Base-by-base conservation (phyloP, 805 yeast species). In the Priceomyces melissophilus region DNA sequence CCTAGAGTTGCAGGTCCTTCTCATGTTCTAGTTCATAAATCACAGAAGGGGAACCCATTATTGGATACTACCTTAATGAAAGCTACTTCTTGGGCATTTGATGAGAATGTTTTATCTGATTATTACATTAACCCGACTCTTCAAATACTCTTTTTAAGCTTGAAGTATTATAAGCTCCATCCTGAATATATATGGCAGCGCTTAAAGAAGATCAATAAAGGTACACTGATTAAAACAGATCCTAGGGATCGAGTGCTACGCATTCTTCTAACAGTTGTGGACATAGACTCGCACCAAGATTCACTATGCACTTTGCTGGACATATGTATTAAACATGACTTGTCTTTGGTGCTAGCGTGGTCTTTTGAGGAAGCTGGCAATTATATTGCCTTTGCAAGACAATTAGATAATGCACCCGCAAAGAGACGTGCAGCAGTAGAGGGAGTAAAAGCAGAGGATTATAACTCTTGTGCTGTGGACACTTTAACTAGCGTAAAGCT, bases 1-100 rank as follows among this genome's bases (percentile, higher is more conserved):
- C 39, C 32, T 15, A 35, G 33, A 43, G 41, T 38, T 4, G 35
- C 30, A 35, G 49, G 49, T 2, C 44, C 36, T 32, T 43, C 34
- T 23, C 39, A 37, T 36, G 69, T 82, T 0, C 71, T 75, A 32
- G 86, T 84, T 3, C 76, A 81, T 32, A 76, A 78, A 30, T 71
- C 83, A 0, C 93, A 86, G 55, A 78, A 75, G 37, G 90, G 87
- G 1, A 86, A 86, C 53, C 91, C 91, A 4, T 57, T 85, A 31
- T 60, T 86, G 6, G 73, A 73, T 35, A 66, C 71, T 26, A 61
- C 73, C 3, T 45, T 56, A 40, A 58, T 85, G 56, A 76, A 75
- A 35, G 71, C 70, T 36, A 74, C 71, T 1, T 75, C 69, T 41
- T 79, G 67, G 76, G 76, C 80, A 49, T 80, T 57, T 66, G 81